Base-by-base conservation (phyloP, 148 eudicot species). In the Amaranthus cruentus region DNA sequence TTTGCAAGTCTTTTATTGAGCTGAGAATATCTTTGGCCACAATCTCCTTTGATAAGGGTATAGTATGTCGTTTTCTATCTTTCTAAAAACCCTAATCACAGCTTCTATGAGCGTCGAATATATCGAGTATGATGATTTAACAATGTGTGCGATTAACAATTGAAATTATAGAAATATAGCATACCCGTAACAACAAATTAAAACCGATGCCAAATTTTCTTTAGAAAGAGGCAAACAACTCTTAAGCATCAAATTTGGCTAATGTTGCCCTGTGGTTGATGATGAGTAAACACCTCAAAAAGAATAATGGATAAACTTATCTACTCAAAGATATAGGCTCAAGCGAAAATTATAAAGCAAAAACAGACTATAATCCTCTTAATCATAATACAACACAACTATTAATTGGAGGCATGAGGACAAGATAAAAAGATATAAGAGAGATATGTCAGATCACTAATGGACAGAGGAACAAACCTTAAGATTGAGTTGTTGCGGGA, bases 401-500 rank as follows among this genome's bases (percentile, higher is more conserved):
- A 6, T 6, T 18, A 42, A 60, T 60, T 60, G 2, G 9, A 60
- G 43, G 44, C 11, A 60, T 60, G 43, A 42, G 8, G 11, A 21
- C 3, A 66, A 49, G 13, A 66, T 3, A 44, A 6, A 21, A 5
- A 51, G 42, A 38, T 12, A 6, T 13, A 9, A 55, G 55, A 60
- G 46, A 74, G 21, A 53, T 47, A n/a, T 47, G 73, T 10, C 52
- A 61, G 38, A 49, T 12, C 12, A 47, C 54, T 49, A 14, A 61
- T 68, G 62, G 68, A 60, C 15, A 67, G 52, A 78, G 49, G n/a
- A 61, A 68, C 85, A 68, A 13, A 90, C 79, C 90, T 83, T 72
- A 67, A 47, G 61, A 81, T 73, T 18, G 82, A 50, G 63, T 75
- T 62, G 93, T 68, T 65, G 89, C 70, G 9, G 98, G 98, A 78